Evolutionary conservation across 2,329 filamentous ascomycete species (phyloP).

Genomic region (Alternaria sp.): DNA sequence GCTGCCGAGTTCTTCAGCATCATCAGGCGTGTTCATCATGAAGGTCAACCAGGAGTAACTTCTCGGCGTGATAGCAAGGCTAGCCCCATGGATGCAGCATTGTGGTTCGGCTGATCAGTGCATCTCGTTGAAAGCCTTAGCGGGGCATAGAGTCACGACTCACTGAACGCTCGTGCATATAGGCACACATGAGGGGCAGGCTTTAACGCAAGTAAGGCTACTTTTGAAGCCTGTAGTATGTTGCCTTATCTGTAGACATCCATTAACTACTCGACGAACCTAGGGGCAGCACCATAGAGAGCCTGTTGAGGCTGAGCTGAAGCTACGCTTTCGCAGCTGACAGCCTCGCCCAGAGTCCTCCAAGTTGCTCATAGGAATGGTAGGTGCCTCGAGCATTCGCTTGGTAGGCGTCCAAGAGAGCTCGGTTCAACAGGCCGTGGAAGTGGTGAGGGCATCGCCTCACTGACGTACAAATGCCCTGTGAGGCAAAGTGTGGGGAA

Average conservation of each 20-base stretch:
- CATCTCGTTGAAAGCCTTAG: neutral
- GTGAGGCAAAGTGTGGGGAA: slow-evolving; percentile 13
- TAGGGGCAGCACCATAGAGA: neutral
- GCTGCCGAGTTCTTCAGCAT: neutral
- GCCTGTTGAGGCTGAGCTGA: neutral
- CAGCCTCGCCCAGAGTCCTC: neutral
- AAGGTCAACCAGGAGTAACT: neutral
- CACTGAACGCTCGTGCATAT: neutral
- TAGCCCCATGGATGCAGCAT: neutral
- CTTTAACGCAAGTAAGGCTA: neutral
- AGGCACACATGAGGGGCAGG: neutral
- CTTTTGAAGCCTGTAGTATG: neutral
- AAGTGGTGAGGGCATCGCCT: slow-evolving; percentile 4
- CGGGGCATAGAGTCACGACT: neutral
- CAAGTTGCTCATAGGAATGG: neutral
- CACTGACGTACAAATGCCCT: slow-evolving; percentile 5
- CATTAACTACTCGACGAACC: neutral
- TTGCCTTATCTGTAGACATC: neutral
- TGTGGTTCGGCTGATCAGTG: neutral
- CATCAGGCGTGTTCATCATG: neutral
- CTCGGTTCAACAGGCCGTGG: neutral
- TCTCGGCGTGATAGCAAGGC: neutral
- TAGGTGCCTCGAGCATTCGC: neutral
- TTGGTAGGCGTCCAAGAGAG: neutral
- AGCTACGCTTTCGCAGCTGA: neutral